phyloP scores from a whole-genome alignment of 495 filamentous ascomycete species.

The Hyaloscypha finlandica region DNA sequence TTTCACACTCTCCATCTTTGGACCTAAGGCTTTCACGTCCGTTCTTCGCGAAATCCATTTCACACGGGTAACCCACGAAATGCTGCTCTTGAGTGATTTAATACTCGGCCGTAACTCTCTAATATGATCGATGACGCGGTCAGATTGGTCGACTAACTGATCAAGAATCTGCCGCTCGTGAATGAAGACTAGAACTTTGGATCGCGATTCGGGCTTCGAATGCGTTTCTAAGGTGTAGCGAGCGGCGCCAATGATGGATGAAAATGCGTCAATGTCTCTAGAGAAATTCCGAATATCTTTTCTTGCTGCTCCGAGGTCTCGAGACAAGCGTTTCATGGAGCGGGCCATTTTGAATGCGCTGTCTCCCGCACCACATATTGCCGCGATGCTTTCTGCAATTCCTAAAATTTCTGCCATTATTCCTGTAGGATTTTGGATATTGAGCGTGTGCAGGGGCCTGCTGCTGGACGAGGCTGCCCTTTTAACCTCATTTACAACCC shows the following conservation, averaged over 20 bases:
- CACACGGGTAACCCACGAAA: background rate
- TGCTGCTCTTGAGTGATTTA: background rate
- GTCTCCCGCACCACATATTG: background rate
- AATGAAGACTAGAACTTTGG: background rate
- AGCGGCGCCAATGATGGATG: background rate
- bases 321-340: background rate
- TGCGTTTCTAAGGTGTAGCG: background rate
- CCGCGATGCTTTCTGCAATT: background rate
- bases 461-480: background rate
- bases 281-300: slow-evolving; percentile 5
- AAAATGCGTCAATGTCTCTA: background rate
- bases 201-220: too few relatives aligned
- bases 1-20: slow-evolving; percentile 10
- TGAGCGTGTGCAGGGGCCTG: background rate
- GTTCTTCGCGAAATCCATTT: background rate
- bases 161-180: background rate
- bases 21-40: background rate
- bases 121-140: background rate
- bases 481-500: background rate
- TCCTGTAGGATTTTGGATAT: background rate
- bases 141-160: background rate
- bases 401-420: slow-evolving; percentile 11
- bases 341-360: background rate
- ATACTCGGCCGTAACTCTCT: background rate
- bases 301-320: background rate